phyloP scores from a whole-genome alignment of 1,139 yeast species.

The Keqinozyma sinolaborantium region DNA sequence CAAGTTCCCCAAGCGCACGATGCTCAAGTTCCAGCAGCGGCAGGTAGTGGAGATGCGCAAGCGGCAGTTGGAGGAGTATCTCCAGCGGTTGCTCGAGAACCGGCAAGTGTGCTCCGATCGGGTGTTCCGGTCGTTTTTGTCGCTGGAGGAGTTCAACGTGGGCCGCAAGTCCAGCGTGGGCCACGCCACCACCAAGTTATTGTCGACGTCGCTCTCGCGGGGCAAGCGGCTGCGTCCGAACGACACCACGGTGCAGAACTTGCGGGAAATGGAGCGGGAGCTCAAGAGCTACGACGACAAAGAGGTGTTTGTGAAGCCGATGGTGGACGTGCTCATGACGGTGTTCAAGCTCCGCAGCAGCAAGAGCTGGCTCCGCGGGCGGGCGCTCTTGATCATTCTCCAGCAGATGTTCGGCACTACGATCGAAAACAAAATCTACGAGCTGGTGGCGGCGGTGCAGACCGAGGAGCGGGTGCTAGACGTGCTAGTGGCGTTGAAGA shows the following conservation, averaged over 20 bases:
- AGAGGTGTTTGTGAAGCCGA: slow-evolving; percentile 64
- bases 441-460: slow-evolving; percentile 27
- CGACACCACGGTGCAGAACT: slow-evolving; percentile 23
- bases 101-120: slow-evolving; percentile 73
- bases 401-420: slow-evolving; percentile 90
- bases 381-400: slow-evolving; percentile 74
- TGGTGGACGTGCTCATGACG: slow-evolving; percentile 71
- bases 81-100: slow-evolving; percentile 52
- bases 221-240: slow-evolving; percentile 1
- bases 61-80: slow-evolving; percentile 56
- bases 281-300: slow-evolving; percentile 36
- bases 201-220: not conserved
- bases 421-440: slow-evolving; percentile 66
- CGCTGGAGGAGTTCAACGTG: slow-evolving; percentile 61
- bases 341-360: slow-evolving; percentile 67
- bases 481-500: slow-evolving; percentile 38
- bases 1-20: slow-evolving; percentile 61
- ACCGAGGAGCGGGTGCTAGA: slow-evolving; percentile 51
- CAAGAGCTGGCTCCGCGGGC: slow-evolving; percentile 77
- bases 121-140: slow-evolving; percentile 71
- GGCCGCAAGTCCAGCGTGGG: slow-evolving; percentile 25
- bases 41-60: slow-evolving; percentile 67
- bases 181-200: slow-evolving; percentile 20
- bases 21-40: slow-evolving; percentile 62
- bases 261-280: slow-evolving; percentile 42